Conservation (phyloP, 345 rosid genomes). For the Syzygium aromaticum region DNA sequence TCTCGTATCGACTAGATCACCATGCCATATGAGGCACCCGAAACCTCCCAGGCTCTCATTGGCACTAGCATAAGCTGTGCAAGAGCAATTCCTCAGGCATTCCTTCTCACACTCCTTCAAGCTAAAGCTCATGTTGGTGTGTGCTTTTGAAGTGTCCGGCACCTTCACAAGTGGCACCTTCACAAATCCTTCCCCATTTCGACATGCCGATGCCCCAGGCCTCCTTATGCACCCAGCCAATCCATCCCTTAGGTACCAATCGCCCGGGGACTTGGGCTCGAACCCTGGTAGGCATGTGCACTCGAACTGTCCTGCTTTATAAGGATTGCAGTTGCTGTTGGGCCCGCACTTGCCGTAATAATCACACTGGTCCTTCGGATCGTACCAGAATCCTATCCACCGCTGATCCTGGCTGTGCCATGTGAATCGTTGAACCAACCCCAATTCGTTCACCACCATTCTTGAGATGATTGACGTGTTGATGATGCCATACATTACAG, state of each 20-base stretch:
- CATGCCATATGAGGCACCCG: constrained; percentile 60
- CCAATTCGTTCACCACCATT: constrained; percentile 45
- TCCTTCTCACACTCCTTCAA: constrained; percentile 23
- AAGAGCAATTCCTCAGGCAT: constrained; percentile 48
- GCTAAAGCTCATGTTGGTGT: constrained; percentile 27
- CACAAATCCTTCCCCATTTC: constrained; percentile 43
- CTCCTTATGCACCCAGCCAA: constrained; percentile 42
- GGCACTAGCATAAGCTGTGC: constrained; percentile 44
- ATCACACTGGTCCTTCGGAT: constrained; percentile 63
- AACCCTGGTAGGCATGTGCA: constrained; percentile 64
- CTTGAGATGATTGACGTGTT: constrained; percentile 28
- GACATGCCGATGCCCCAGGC: constrained; percentile 5
- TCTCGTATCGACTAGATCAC: constrained; percentile 32
- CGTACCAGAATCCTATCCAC: constrained; percentile 39
- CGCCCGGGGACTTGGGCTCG: constrained; percentile 33
- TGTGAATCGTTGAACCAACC: constrained; percentile 26
- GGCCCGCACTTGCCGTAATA: constrained; percentile 45
- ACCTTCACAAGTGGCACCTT: constrained; percentile 30
- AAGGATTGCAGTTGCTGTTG: constrained; percentile 8
- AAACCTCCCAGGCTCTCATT: constrained; percentile 23
- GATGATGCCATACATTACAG: constrained; percentile 14
- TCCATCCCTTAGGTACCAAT: constrained; percentile 46
- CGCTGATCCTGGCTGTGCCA: constrained; percentile 30
- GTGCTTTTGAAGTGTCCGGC: constrained; percentile 38
- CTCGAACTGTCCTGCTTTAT: constrained; percentile 19